Evolutionary conservation across 345 rosid species (phyloP), one percentile per base, ranked within the genome.

Genomic region (Melaleuca alternifolia): DNA sequence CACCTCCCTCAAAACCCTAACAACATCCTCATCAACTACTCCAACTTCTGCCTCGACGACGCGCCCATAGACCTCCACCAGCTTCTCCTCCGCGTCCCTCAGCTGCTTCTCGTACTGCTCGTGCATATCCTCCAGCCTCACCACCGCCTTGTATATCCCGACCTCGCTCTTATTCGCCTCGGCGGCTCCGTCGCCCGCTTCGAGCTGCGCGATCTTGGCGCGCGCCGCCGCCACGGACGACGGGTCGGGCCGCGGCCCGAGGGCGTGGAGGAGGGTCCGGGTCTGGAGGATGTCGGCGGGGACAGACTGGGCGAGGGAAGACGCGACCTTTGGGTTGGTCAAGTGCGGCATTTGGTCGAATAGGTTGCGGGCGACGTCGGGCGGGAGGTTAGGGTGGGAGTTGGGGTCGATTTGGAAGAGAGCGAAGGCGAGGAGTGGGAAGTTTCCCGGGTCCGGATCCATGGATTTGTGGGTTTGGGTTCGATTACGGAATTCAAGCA

Each of bases 221-320:
- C 92, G 92, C 48, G 99, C 98, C 6, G 87, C 87, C 87, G 94
- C 91, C 51, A 96, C 94, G 0, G 98, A 87, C 26, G 89, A 92
- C 3, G 92, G 95, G 90, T 94, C 95, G 21, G 98, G 99, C 4
- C 96, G 93, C 46, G 95, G 92, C 6, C 99, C 99, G 5, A 97
- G 92, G 65, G 95, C 93, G 50, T 77, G 91, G 85, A 94, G 94
- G 81, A 96, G 91, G 57, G 90, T 85, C 88, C 91, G 93, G 56
- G 93, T 92, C 83, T 93, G 96, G 41, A 88, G 61, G 76, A 96
- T 88, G 83, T 89, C 84, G 85, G 83, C 85, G 5, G 97, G 92
- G 88, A 96, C 86, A 82, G 95, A 93, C 24, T 84, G 93, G 82
- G 92, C 86, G 85, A 97, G 89, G 15, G 95, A 86, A 10, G 94